Conservation (phyloP, 2,329 filamentous ascomycete species). For the Davidsoniella neocaledoniae region DNA sequence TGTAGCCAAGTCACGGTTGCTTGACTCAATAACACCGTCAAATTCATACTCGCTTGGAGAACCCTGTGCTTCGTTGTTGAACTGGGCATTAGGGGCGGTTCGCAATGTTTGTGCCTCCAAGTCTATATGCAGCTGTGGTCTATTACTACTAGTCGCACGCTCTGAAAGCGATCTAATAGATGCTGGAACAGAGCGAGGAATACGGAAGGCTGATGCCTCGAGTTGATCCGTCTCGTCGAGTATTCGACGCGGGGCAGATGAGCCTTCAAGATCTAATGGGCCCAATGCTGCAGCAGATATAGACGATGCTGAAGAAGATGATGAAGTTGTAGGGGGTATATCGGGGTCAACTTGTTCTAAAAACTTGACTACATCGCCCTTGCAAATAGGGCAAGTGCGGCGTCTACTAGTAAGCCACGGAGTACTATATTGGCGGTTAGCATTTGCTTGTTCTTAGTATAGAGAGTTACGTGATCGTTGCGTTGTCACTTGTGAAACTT, state of each 20-base stretch:
- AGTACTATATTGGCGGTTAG: slow-evolving; percentile 40
- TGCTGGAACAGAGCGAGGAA: neutral
- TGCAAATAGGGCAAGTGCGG: slow-evolving; percentile 96
- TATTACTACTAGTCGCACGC: neutral
- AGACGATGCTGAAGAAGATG: neutral
- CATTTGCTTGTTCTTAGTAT: neutral
- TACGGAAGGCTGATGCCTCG: slow-evolving; percentile 4
- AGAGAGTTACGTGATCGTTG: slow-evolving; percentile 1
- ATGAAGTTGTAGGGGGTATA: neutral
- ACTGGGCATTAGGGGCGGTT: neutral
- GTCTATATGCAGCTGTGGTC: neutral
- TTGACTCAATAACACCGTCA: too few relatives aligned
- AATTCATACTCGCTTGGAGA: too few relatives aligned
- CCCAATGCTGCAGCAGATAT: too few relatives aligned
- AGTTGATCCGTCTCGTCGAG: neutral
- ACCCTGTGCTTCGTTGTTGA: neutral
- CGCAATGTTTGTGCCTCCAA: neutral
- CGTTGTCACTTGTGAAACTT: slow-evolving; percentile 28
- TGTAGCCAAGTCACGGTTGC: too few relatives aligned
- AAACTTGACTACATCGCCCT: slow-evolving; percentile 77
- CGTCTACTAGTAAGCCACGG: slow-evolving; percentile 92
- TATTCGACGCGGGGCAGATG: neutral
- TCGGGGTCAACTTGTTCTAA: slow-evolving; percentile 22
- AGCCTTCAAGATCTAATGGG: too few relatives aligned
- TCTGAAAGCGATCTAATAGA: neutral